These are phyloP conservation scores for Sanghuangporus weigelae DNA, from an alignment of 1,284 basidiomycete genomes.

Conservation along the genomic window DNA sequence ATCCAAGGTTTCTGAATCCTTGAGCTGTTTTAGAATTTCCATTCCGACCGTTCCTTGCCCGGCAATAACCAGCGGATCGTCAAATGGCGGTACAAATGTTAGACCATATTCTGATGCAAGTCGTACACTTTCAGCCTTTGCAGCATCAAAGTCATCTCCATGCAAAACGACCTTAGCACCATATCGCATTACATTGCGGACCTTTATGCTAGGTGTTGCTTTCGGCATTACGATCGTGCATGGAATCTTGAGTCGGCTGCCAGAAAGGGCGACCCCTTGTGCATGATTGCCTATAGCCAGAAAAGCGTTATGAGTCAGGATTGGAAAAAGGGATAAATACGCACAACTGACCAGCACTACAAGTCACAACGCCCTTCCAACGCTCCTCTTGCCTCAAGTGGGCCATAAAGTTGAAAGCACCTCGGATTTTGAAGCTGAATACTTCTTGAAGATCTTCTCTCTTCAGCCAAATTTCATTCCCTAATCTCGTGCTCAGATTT, in stretches of 20 bases:
- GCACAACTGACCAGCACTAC: constrained; percentile 87
- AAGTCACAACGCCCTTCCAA: constrained; percentile 97
- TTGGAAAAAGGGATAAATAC: constrained; percentile 27
- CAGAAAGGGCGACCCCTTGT: constrained; percentile 95
- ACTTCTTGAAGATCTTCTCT: constrained; percentile 95
- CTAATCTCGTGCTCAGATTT: constrained; percentile 82
- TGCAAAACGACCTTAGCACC: constrained; percentile 94
- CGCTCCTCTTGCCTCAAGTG: constrained; percentile 83
- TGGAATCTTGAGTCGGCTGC: constrained; percentile 80
- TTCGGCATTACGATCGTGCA: constrained; percentile 99
- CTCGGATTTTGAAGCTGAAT: constrained; percentile 98
- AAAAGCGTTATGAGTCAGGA: constrained; percentile 9
- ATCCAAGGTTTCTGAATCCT: constrained; percentile 71
- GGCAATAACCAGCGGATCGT: constrained; percentile 95
- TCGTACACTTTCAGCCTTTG: constrained; percentile 90
- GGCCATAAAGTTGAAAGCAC: constrained; percentile 99
- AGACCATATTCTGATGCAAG: constrained; percentile 76
- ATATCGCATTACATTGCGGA: constrained; percentile 86
- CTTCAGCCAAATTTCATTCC: constrained; percentile 94
- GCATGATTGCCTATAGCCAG: constrained; percentile 89
- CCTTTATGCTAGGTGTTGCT: constrained; percentile 95
- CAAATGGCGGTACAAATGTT: constrained; percentile 94
- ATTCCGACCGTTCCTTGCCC: constrained; percentile 95
- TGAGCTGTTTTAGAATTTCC: constrained; percentile 88
- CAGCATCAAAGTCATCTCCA: constrained; percentile 93